phyloP scores from a whole-genome alignment of 2,329 filamentous ascomycete species.

The Ophioceras dolichostomum region DNA sequence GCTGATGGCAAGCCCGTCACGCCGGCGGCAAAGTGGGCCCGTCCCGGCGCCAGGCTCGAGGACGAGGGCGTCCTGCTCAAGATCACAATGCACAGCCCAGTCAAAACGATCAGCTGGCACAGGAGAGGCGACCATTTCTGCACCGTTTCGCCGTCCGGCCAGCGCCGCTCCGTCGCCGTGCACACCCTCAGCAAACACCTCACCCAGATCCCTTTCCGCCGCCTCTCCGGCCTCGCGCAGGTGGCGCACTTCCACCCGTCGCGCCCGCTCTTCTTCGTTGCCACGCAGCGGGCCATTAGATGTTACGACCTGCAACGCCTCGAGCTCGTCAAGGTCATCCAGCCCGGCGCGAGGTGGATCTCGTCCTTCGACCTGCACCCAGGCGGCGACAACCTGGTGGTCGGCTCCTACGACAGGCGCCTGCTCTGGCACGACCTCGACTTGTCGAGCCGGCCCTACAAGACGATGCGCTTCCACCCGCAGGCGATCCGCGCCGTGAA shows the following conservation, averaged over 20 bases:
- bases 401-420: slow-evolving; percentile 87
- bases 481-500: slow-evolving; percentile 84
- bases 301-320: slow-evolving; percentile 89
- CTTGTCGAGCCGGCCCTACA: slow-evolving; percentile 80
- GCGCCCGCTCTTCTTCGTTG: slow-evolving; percentile 88
- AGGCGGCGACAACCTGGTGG: slow-evolving; percentile 84
- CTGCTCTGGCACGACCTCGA: slow-evolving; percentile 96
- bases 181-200: slow-evolving; percentile 92
- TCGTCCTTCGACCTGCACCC: slow-evolving; percentile 89
- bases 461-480: slow-evolving; percentile 88
- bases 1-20: slow-evolving; percentile 61
- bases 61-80: slow-evolving; percentile 70
- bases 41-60: slow-evolving; percentile 62
- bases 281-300: slow-evolving; percentile 84
- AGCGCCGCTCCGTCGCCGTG: slow-evolving; percentile 74
- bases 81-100: slow-evolving; percentile 63
- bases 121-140: slow-evolving; percentile 88
- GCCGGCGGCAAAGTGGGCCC: slow-evolving; percentile 68
- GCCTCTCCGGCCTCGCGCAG: slow-evolving; percentile 63
- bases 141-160: slow-evolving; percentile 73
- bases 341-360: slow-evolving; percentile 88
- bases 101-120: slow-evolving; percentile 92
- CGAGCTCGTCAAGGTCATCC: slow-evolving; percentile 82
- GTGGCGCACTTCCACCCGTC: slow-evolving; percentile 90
- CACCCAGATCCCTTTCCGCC: slow-evolving; percentile 87